A percentile compares a stretch with the other conserved stretches of the same genome.
phyloP scores from a whole-genome alignment of 257 asterid species.

The Nicotiana obtusifolia region DNA sequence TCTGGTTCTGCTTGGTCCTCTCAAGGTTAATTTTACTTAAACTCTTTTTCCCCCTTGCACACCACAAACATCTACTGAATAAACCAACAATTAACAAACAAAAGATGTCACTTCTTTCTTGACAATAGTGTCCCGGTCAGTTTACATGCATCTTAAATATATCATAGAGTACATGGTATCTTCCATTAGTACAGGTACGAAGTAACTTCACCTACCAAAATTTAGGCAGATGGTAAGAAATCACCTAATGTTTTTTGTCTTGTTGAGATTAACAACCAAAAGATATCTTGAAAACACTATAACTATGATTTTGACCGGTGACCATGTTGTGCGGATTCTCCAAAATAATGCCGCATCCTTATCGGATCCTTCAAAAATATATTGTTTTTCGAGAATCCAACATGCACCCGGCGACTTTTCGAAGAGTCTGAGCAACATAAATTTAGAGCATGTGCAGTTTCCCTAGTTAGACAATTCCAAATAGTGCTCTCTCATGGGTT shows the following conservation, averaged over 20 bases:
- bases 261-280: not conserved
- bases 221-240: no score
- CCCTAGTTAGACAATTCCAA: not conserved
- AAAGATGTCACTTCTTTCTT: not conserved
- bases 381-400: no score
- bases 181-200: rapidly evolving
- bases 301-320: not conserved
- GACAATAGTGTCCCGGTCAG: rapidly evolving
- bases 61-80: no score
- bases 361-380: no score
- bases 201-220: not conserved
- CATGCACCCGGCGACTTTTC: no score
- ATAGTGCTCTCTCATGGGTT: no score
- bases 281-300: not conserved
- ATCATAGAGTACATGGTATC: rapidly evolving
- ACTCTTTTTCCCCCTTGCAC: not conserved
- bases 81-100: not conserved
- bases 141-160: not conserved
- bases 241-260: not conserved
- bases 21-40: constrained; percentile 11
- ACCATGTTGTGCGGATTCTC: no score
- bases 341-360: no score
- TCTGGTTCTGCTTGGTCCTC: constrained; percentile 17
- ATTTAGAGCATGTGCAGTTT: not conserved
- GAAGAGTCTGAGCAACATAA: no score